phyloP scores from a whole-genome alignment of 306 rosid genomes.

The Trifolium dubium region DNA sequence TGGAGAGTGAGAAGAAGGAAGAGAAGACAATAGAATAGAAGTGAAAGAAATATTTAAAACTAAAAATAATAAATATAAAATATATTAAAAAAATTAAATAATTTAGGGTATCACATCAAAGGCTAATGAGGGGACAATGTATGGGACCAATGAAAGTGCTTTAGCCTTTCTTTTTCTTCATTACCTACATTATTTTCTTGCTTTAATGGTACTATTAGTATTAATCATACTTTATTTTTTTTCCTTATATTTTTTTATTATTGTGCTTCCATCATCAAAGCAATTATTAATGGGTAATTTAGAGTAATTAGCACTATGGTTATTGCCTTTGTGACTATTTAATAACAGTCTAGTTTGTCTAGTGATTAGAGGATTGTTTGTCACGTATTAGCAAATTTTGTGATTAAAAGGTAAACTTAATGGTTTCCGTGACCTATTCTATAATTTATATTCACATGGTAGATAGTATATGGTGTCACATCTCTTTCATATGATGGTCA shows the following conservation, averaged over 20 bases:
- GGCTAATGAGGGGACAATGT: slow-evolving; percentile 52
- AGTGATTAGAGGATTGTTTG: slow-evolving; percentile 40
- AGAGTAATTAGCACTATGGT: slow-evolving; percentile 49
- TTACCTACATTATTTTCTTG: slow-evolving; percentile 59
- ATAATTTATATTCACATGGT: slow-evolving; percentile 30
- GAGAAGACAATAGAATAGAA: slow-evolving; percentile 47
- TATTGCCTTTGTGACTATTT: slow-evolving; percentile 41
- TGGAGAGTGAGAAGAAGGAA: slow-evolving; percentile 24
- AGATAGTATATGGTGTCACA: slow-evolving; percentile 46
- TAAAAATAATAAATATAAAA: background rate
- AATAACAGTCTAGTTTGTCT: slow-evolving; percentile 43
- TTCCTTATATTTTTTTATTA: slow-evolving; percentile 25
- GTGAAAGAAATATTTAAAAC: slow-evolving; percentile 31
- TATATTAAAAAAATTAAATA: background rate
- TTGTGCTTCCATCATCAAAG: slow-evolving; percentile 55
- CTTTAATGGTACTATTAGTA: slow-evolving; percentile 60
- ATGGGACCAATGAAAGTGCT: slow-evolving; percentile 67
- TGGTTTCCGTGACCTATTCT: slow-evolving; percentile 45
- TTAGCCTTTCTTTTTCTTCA: slow-evolving; percentile 55
- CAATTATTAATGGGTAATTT: slow-evolving; percentile 54
- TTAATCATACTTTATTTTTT: slow-evolving; percentile 54
- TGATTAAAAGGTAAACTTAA: slow-evolving; percentile 33
- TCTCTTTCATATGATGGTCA: slow-evolving; percentile 48
- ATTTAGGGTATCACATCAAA: slow-evolving; percentile 54
- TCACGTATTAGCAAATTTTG: slow-evolving; percentile 39